Conservation (phyloP, 2,329 filamentous ascomycete species). For the Aureobasidium sp. region DNA sequence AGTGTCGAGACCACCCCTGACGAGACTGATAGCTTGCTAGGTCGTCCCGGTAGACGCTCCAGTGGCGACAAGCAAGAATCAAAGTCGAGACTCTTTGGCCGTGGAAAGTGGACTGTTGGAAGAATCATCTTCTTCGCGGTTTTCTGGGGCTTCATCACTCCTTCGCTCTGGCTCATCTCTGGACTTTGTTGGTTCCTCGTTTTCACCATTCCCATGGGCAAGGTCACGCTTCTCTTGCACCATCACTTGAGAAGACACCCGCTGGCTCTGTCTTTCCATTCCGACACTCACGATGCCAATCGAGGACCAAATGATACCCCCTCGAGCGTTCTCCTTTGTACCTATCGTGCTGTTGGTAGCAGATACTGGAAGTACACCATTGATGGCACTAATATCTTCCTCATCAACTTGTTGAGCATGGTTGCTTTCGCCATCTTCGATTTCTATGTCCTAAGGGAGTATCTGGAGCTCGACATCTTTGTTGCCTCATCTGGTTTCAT, state of each 20-base stretch:
- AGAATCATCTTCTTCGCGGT: slow-evolving; percentile 93
- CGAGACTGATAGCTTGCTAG: slow-evolving; percentile 85
- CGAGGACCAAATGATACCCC: slow-evolving; percentile 43
- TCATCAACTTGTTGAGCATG: slow-evolving; percentile 91
- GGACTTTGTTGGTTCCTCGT: slow-evolving; percentile 92
- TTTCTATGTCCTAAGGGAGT: slow-evolving; percentile 68
- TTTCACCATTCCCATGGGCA: slow-evolving; percentile 98
- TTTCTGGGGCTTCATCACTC: slow-evolving; percentile 89
- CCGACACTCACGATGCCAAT: slow-evolving; percentile 61
- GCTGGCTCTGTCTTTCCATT: slow-evolving; percentile 86
- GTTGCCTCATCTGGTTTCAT: slow-evolving; percentile 80
- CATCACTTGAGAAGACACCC: slow-evolving; percentile 90
- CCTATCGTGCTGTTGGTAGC: slow-evolving; percentile 85
- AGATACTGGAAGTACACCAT: slow-evolving; percentile 99
- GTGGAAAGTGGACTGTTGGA: slow-evolving; percentile 91
- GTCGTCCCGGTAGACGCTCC: slow-evolving; percentile 49
- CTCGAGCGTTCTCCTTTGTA: slow-evolving; percentile 86
- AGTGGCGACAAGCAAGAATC: slow-evolving; percentile 26
- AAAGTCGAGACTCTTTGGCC: slow-evolving; percentile 86
- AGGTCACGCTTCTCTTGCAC: slow-evolving; percentile 81
- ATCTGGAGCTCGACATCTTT: slow-evolving; percentile 62
- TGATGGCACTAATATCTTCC: slow-evolving; percentile 96
- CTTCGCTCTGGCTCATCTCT: slow-evolving; percentile 77
- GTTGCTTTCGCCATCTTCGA: slow-evolving; percentile 95
- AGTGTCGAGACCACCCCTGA: slow-evolving; percentile 75